Percentiles rank a stretch among this genome's conserved stretches.
These are phyloP conservation scores for Strigomonas galati DNA, from an alignment of 208 protist genomes.

Conservation along the genomic window DNA sequence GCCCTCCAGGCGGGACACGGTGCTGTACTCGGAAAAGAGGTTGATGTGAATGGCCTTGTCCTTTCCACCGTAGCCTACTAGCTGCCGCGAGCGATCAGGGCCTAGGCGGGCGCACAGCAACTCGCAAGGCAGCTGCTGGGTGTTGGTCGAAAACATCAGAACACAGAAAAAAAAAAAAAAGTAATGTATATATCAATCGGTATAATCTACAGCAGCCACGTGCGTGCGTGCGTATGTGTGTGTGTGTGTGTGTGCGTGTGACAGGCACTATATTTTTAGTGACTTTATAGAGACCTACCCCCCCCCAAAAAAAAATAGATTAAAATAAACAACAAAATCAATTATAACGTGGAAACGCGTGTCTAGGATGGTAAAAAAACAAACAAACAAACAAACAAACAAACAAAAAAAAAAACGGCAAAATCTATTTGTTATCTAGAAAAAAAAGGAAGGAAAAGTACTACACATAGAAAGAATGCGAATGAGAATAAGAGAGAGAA, in stretches of 20 bases:
- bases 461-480: not conserved
- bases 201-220: no score
- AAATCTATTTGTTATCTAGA: not conserved
- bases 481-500: slow-evolving; percentile 1
- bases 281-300: no score
- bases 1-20: slow-evolving; percentile 51
- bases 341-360: not conserved
- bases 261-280: no score
- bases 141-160: slow-evolving; percentile 26
- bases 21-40: slow-evolving; percentile 53
- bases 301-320: no score
- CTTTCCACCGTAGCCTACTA: slow-evolving; percentile 64
- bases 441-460: slow-evolving; percentile 2
- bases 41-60: slow-evolving; percentile 61
- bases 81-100: slow-evolving; percentile 43
- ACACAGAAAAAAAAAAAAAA: slow-evolving; percentile 13
- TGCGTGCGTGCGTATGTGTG: no score
- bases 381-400: no score
- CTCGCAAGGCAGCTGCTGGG: slow-evolving; percentile 62
- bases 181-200: not conserved
- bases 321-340: no score
- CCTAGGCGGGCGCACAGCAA: slow-evolving; percentile 55
- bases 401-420: no score
- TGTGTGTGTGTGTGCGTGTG: no score
- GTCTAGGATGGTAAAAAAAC: no score